Percentiles rank a stretch among this genome's conserved stretches.
phyloP scores from a whole-genome alignment of 2,329 filamentous ascomycete species.

The Pseudogymnoascus sp. region DNA sequence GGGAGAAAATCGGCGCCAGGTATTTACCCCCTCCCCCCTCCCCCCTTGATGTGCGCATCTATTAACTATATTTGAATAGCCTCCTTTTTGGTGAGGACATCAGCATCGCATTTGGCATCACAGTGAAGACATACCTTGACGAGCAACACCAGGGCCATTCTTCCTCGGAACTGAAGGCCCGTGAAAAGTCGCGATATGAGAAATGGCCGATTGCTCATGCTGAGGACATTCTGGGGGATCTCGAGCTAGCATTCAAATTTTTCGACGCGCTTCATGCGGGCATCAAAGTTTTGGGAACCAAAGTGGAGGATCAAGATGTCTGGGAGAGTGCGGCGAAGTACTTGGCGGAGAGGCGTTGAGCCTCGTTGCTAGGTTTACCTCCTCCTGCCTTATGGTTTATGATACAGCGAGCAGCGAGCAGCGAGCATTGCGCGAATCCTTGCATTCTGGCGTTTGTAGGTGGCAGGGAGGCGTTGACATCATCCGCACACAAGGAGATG shows the following conservation, averaged over 20 bases:
- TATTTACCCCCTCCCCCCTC: conserved; percentile 31
- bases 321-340: conserved; percentile 52
- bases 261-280: conserved; percentile 51
- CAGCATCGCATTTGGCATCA: conserved; percentile 70
- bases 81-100: conserved; percentile 63
- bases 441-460: conserved; percentile 8
- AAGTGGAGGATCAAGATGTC: conserved; percentile 40
- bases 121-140: conserved; percentile 71
- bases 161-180: conserved; percentile 39
- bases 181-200: conserved; percentile 44
- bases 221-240: conserved; percentile 50
- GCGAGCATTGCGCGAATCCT: conserved; percentile 4
- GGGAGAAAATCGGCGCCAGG: conserved; percentile 63
- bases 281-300: conserved; percentile 46
- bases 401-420: conserved; percentile 8
- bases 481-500: neutral
- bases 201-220: conserved; percentile 42
- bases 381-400: conserved; percentile 6
- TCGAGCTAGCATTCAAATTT: conserved; percentile 50
- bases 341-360: conserved; percentile 30
- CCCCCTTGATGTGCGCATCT: conserved; percentile 7
- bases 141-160: conserved; percentile 56
- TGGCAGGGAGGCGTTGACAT: conserved; percentile 1
- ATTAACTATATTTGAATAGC: conserved; percentile 28
- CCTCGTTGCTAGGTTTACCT: neutral